Conservation (phyloP, 768 basidiomycete species). For the Tulasnella sp. region DNA sequence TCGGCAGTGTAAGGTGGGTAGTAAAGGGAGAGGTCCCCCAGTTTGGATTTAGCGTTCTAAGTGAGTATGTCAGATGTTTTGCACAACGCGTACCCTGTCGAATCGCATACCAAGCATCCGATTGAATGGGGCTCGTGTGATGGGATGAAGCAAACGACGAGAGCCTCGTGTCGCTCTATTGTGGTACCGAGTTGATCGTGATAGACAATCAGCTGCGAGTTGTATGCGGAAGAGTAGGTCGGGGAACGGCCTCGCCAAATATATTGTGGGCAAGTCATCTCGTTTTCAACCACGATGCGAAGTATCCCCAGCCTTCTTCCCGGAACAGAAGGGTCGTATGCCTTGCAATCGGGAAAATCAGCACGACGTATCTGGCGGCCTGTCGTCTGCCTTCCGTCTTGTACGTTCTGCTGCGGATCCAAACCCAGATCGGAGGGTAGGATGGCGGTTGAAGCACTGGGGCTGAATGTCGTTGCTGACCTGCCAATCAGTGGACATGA, state of each 20-base stretch:
- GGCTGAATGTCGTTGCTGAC: slow-evolving; percentile 1
- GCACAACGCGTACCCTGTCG: background rate
- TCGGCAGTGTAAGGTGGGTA: background rate
- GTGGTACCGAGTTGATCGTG: background rate
- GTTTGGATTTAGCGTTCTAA: background rate
- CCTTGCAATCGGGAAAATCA: background rate
- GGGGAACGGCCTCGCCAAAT: background rate
- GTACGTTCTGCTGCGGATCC: background rate
- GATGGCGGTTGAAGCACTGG: background rate
- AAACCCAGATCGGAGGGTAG: background rate
- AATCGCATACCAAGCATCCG: background rate
- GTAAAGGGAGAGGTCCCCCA: background rate
- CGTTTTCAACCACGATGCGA: background rate
- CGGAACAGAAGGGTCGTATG: background rate
- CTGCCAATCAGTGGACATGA: background rate
- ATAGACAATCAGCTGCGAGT: too few species aligned
- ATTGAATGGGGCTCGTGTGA: background rate
- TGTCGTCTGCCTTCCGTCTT: background rate
- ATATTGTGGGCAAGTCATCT: background rate
- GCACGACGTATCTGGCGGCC: too few species aligned
- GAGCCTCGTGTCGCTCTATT: background rate
- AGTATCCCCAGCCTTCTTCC: background rate
- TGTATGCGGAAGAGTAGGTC: too few species aligned
- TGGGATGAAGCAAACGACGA: background rate
- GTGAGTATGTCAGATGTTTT: background rate